These are phyloP conservation scores for Gossypium thurberi DNA, from an alignment of 345 rosid species.

Conservation along the genomic window DNA sequence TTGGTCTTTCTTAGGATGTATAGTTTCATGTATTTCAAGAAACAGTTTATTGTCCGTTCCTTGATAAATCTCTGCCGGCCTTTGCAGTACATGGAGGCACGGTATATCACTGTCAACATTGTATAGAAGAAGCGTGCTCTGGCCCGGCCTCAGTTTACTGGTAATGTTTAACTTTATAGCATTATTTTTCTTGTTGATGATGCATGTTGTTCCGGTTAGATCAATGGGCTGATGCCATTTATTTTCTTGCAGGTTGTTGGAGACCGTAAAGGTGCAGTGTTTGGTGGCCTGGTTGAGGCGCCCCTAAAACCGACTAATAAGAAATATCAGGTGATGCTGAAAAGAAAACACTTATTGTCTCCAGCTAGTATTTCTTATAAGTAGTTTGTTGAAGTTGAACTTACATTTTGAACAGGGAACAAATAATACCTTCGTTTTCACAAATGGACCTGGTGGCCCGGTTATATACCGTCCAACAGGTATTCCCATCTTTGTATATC, in stretches of 20 bases:
- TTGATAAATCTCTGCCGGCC: conserved; percentile 8
- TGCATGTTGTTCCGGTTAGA: background rate
- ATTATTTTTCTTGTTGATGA: too few relatives aligned
- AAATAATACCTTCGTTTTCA: conserved; percentile 84
- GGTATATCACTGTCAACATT: conserved; percentile 89
- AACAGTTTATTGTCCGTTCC: background rate
- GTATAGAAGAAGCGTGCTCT: conserved; percentile 87
- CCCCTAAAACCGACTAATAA: conserved; percentile 74
- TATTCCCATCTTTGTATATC: conserved; percentile 19
- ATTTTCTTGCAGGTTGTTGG: conserved; percentile 65
- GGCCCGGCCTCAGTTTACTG: conserved; percentile 94
- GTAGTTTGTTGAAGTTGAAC: conserved; percentile 18
- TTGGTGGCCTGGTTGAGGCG: conserved; percentile 95
- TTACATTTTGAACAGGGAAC: conserved; percentile 57
- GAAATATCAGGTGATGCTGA: conserved; percentile 66
- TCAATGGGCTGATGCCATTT: background rate
- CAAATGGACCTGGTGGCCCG: conserved; percentile 59
- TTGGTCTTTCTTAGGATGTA: background rate
- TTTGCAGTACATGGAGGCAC: conserved; percentile 90
- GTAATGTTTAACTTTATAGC: conserved; percentile 29
- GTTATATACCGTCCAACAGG: conserved; percentile 78
- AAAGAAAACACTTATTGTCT: conserved; percentile 7
- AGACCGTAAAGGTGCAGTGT: conserved; percentile 81
- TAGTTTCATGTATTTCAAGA: background rate
- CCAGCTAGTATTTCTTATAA: background rate